Evolutionary conservation across 306 rosid genomes (phyloP).

Genomic region (Castanea crenata): DNA sequence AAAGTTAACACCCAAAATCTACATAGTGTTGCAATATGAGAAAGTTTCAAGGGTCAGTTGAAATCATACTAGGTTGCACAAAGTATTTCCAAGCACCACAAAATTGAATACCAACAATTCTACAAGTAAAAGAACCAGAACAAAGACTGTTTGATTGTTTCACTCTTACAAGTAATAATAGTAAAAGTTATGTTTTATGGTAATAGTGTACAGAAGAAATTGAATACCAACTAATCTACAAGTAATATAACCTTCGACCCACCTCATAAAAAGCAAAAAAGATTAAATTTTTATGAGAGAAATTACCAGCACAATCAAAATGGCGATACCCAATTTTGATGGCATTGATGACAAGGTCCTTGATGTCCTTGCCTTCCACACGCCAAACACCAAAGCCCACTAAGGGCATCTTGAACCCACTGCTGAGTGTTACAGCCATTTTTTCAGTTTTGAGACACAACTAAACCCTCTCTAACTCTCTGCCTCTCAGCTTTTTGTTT

Average conservation of each 20-base stretch:
- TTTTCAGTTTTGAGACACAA: no score
- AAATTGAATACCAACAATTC: no score
- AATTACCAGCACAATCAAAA: slow-evolving; percentile 6
- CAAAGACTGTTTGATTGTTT: background rate
- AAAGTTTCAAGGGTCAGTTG: background rate
- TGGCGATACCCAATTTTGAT: slow-evolving; percentile 7
- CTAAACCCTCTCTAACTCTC: no score
- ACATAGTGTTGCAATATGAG: background rate
- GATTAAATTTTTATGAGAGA: background rate
- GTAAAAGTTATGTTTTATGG: no score
- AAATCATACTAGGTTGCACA: background rate
- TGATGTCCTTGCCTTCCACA: background rate
- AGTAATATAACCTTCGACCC: background rate
- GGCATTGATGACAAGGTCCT: background rate
- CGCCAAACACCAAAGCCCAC: slow-evolving; percentile 2
- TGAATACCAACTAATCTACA: background rate
- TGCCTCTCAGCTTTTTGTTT: no score
- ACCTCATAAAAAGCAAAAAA: background rate
- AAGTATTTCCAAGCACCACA: background rate
- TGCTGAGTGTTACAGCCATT: slow-evolving; percentile 1
- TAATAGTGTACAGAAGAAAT: background rate
- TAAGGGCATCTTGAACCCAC: slow-evolving; percentile 4
- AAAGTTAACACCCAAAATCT: background rate
- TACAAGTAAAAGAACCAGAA: no score
- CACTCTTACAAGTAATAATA: background rate